A percentile compares a stretch with the other conserved stretches of the same genome.
These are phyloP conservation scores for Stellera chamaejasme DNA, from an alignment of 345 rosid species.

Conservation along the genomic window DNA sequence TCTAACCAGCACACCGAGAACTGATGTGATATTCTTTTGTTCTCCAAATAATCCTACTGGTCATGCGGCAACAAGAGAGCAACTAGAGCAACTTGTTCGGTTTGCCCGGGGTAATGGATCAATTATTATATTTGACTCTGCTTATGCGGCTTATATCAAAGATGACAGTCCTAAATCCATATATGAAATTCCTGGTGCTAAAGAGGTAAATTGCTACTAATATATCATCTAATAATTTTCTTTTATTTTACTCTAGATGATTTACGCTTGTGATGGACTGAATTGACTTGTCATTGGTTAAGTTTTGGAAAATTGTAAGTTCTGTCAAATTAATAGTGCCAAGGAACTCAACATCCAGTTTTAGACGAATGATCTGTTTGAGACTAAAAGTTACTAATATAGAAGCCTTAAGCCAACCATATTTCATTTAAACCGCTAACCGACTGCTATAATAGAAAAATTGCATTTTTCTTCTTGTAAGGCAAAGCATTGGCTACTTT, in stretches of 20 bases:
- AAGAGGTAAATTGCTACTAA: constrained; percentile 39
- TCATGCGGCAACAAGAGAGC: constrained; percentile 50
- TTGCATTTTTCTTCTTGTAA: too few relatives aligned
- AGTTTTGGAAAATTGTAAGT: too few relatives aligned
- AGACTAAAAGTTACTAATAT: too few relatives aligned
- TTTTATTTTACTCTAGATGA: neutral
- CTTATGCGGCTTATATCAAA: constrained; percentile 63
- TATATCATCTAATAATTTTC: neutral
- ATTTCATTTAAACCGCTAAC: too few relatives aligned
- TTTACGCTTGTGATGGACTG: too few relatives aligned
- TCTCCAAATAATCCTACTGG: constrained; percentile 96
- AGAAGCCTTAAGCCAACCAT: too few relatives aligned
- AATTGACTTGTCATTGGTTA: too few relatives aligned
- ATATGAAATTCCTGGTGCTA: constrained; percentile 87
- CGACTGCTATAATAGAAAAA: too few relatives aligned
- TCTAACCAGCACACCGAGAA: constrained; percentile 36
- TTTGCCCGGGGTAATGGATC: constrained; percentile 82
- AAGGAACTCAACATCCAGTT: too few relatives aligned
- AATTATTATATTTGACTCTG: constrained; percentile 61
- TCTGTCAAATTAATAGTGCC: too few relatives aligned
- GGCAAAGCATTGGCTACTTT: too few relatives aligned
- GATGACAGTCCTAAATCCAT: constrained; percentile 70
- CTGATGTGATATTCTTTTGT: constrained; percentile 85
- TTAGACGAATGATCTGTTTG: too few relatives aligned
- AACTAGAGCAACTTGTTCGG: constrained; percentile 48